Evolutionary conservation across 176 grass and related monocot species (phyloP).

Genomic region (Bothriochloa decipiens): DNA sequence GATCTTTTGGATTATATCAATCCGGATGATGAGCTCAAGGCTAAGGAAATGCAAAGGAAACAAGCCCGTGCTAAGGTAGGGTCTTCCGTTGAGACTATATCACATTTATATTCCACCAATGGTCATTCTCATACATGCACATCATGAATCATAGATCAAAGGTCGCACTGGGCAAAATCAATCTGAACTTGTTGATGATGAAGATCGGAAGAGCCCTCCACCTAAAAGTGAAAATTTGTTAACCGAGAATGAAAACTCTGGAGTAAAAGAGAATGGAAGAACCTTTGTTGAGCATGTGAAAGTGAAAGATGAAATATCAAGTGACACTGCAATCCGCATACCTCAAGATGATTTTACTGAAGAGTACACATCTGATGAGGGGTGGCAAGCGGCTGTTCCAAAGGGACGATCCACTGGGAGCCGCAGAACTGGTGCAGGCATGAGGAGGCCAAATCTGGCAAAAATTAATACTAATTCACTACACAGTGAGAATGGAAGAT

Average conservation of each 20-base stretch:
- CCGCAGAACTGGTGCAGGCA: conserved; percentile 64
- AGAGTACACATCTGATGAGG: conserved; percentile 74
- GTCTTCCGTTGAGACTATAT: conserved; percentile 16
- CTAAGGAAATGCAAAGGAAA: conserved; percentile 96
- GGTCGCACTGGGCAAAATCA: conserved; percentile 64
- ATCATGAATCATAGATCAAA: conserved; percentile 76
- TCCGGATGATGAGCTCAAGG: conserved; percentile 89
- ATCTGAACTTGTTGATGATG: conserved; percentile 68
- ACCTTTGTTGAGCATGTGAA: conserved; percentile 52
- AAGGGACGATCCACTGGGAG: conserved; percentile 66
- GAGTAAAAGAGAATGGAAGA: conserved; percentile 69
- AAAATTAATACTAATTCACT: conserved; percentile 79
- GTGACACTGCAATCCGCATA: conserved; percentile 46
- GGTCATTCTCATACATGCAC: conserved; percentile 34
- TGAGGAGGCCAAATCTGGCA: conserved; percentile 70
- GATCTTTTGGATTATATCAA: conserved; percentile 99
- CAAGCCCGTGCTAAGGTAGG: conserved; percentile 92
- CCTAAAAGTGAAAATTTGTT: conserved; percentile 54
- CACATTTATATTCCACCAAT: conserved; percentile 38
- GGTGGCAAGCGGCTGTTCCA: conserved; percentile 93
- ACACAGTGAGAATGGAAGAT: conserved; percentile 71
- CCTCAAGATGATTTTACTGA: conserved; percentile 63
- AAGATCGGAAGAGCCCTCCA: conserved; percentile 58
- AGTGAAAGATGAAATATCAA: conserved; percentile 63
- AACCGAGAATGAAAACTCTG: conserved; percentile 54